A percentile compares a stretch with the other conserved stretches of the same genome.
Evolutionary conservation across 164 flowering plant genomes (phyloP).

Genomic region (Stephania cephalantha): DNA sequence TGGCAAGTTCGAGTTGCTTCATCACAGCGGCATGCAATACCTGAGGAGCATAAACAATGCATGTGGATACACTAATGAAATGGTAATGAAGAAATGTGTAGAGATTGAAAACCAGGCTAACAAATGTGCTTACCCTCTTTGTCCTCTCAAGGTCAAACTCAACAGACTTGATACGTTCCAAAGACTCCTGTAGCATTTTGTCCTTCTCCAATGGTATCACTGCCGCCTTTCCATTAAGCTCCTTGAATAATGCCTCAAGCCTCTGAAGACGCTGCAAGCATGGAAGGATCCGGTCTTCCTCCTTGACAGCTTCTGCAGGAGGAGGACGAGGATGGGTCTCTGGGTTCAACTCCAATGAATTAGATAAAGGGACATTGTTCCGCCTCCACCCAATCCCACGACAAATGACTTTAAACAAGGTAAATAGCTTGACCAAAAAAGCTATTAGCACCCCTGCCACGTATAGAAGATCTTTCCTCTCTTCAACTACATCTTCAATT

Average conservation of each 20-base stretch:
- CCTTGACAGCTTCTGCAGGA: constrained; percentile 23
- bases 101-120: neutral
- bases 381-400: constrained; percentile 13
- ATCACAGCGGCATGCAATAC: constrained; percentile 57
- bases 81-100: neutral
- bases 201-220: constrained; percentile 76
- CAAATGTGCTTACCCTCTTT: constrained; percentile 44
- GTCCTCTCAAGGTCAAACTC: constrained; percentile 88
- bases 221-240: constrained; percentile 56
- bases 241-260: constrained; percentile 56
- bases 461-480: constrained; percentile 15
- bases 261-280: constrained; percentile 71
- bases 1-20: constrained; percentile 61
- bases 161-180: constrained; percentile 75
- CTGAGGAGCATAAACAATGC: constrained; percentile 29
- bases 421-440: constrained; percentile 20
- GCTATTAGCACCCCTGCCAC: constrained; percentile 15
- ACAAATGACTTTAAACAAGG: constrained; percentile 17
- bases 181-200: constrained; percentile 56
- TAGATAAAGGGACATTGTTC: constrained; percentile 5
- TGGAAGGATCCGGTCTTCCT: constrained; percentile 44
- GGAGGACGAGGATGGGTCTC: constrained; percentile 21
- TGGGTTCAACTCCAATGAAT: constrained; percentile 3
- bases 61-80: neutral
- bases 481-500: constrained; percentile 26